A percentile compares a stretch with the other conserved stretches of the same genome.
phyloP scores from a whole-genome alignment of 1,139 yeast species.

The Hemisphaericaspora xylanilytica region DNA sequence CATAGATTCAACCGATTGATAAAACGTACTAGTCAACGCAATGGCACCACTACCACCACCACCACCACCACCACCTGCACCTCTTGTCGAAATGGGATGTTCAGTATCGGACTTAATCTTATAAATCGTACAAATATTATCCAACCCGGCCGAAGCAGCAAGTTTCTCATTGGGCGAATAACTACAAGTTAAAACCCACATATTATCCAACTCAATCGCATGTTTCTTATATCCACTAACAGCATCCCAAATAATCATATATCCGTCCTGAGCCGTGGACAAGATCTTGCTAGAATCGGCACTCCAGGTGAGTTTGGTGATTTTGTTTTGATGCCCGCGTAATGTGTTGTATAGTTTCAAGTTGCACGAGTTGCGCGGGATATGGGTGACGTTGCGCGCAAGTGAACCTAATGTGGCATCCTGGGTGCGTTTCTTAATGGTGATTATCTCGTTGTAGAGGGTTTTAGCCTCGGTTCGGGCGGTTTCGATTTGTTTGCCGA shows the following conservation, averaged over 20 bases:
- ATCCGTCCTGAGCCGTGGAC: constrained; percentile 87
- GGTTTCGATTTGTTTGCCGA: constrained; percentile 21
- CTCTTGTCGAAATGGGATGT: constrained; percentile 10
- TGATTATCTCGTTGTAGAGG: constrained; percentile 50
- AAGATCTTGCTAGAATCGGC: constrained; percentile 56
- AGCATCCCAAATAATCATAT: constrained; percentile 81
- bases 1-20: constrained; percentile 49
- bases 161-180: constrained; percentile 63
- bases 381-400: constrained; percentile 27
- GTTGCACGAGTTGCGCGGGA: constrained; percentile 33
- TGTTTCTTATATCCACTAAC: constrained; percentile 68
- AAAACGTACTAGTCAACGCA: constrained; percentile 24
- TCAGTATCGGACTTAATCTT: constrained; percentile 31
- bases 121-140: constrained; percentile 74
- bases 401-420: constrained; percentile 47
- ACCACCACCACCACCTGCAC: constrained; percentile 5
- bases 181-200: constrained; percentile 79
- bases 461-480: constrained; percentile 49
- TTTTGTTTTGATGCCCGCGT: constrained; percentile 75
- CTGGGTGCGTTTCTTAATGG: constrained; percentile 37
- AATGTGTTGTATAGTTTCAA: constrained; percentile 42
- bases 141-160: constrained; percentile 82
- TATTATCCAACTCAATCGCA: constrained; percentile 67
- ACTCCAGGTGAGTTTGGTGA: constrained; percentile 69
- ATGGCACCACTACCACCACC: constrained; percentile 7